Evolutionary conservation across 2,329 filamentous ascomycete genomes (phyloP).

Genomic region (Hypoxylon sp.): DNA sequence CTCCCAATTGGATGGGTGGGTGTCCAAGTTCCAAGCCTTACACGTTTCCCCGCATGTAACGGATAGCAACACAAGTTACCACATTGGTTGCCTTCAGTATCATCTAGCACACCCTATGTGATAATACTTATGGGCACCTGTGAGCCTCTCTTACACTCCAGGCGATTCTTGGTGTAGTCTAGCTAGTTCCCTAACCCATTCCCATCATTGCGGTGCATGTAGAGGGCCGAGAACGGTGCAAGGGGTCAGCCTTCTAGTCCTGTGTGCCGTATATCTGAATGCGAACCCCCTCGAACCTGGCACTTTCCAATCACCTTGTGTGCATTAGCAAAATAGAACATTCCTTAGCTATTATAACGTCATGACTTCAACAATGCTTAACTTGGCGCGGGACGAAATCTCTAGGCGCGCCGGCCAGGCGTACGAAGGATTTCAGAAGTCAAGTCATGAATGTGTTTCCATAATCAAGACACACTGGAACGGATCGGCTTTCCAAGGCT

Average conservation of each 20-base stretch:
- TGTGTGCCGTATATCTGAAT: constrained; percentile 29
- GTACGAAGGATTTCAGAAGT: constrained; percentile 34
- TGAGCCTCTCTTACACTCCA: constrained; percentile 4
- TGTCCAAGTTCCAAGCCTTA: not conserved
- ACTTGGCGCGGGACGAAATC: constrained; percentile 17
- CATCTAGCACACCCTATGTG: not conserved
- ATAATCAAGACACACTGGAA: constrained; percentile 41
- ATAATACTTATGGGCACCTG: constrained; percentile 5
- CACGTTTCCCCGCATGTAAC: constrained; percentile 14
- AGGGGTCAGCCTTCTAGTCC: not conserved
- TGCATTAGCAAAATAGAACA: constrained; percentile 1
- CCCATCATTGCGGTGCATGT: constrained; percentile 17
- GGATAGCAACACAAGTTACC: not conserved
- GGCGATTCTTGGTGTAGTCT: constrained; percentile 11
- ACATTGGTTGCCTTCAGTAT: not conserved
- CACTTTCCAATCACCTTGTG: not conserved
- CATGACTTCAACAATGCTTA: constrained; percentile 22
- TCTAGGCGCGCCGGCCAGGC: constrained; percentile 33
- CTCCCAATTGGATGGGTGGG: constrained; percentile 34
- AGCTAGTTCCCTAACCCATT: constrained; percentile 10
- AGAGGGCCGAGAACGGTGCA: constrained; percentile 47
- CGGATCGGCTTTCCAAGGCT: constrained; percentile 10
- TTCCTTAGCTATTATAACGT: constrained; percentile 12
- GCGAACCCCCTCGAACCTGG: constrained; percentile 7
- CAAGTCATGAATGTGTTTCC: constrained; percentile 34